Base-by-base conservation (phyloP, 306 rosid species). In the Quercus aquifolioides region DNA sequence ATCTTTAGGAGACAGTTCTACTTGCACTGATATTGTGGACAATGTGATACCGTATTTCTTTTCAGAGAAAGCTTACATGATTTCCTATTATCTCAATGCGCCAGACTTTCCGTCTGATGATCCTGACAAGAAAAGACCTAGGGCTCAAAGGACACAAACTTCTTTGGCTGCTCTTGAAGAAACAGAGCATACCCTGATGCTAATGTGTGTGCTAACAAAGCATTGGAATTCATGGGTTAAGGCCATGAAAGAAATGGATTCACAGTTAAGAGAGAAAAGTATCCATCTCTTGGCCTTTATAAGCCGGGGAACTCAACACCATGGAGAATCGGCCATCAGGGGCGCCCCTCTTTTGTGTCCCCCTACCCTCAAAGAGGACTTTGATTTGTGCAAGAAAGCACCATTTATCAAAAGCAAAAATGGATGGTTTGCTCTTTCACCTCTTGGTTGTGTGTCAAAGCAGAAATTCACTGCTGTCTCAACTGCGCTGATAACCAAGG, bases 221-320 rank as follows among this genome's bases (percentile, higher is more conserved):
- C 97, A 95, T 80, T 89, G 96, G 90, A 88, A 82, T 74, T 85
- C 96, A 51, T 92, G 99, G 98, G 85, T 82, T 51, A 91, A 91
- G 89, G 90, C 90, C 62, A 89, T 88, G 74, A 89, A 87, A 83
- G 90, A 90, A 77, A 80, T 82, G 78, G 96, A 95, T 82, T 81
- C 89, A 49, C 88, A 87, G 69, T 88, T 95, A 73, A 87, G 99
- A 87, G 98, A 91, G 84, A 94, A 89, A 85, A 87, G 98, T 41
- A 92, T 95, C 81, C 98, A 95, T 86, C 92, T 95, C 74, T 91
- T 95, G 80, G 99, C 98, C 82, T 91, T 91, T 84, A 84, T 92
- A 84, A 91, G 99, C 83, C 79, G 90, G 84, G 97, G 97, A 64
- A 76, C 90, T 33, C 97, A 90, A 77, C 87, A 88, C 74, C 80